Conservation (phyloP, 2,329 filamentous ascomycete genomes). For the Mollisia scopiformis region DNA sequence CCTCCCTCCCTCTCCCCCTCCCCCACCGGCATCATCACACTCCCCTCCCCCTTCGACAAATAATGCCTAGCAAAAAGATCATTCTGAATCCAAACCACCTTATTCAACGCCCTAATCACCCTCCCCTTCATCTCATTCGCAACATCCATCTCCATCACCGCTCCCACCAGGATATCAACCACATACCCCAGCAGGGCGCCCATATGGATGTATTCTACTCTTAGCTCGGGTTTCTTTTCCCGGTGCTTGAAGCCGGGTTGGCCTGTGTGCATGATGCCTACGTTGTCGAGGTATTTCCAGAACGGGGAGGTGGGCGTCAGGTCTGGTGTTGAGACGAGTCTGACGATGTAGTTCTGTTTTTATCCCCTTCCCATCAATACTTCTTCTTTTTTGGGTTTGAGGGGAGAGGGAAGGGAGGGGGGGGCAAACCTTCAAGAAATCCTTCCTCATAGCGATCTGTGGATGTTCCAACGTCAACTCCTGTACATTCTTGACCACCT, state of each 20-base stretch:
- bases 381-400: not conserved
- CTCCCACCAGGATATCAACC: conserved; percentile 77
- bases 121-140: conserved; percentile 70
- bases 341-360: conserved; percentile 70
- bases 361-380: not conserved
- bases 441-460: conserved; percentile 77
- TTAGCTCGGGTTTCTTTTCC: conserved; percentile 46
- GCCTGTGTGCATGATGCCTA: conserved; percentile 84
- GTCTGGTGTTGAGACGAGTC: conserved; percentile 71
- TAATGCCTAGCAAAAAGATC: conserved; percentile 87
- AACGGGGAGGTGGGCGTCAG: conserved; percentile 67
- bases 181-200: conserved; percentile 74
- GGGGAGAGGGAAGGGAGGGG: conserved; percentile 27
- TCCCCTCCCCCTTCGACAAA: conserved; percentile 14
- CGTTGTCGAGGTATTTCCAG: conserved; percentile 84
- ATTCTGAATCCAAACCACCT: conserved; percentile 88
- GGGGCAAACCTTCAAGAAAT: conserved; percentile 56
- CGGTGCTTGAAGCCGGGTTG: conserved; percentile 67
- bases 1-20: not conserved
- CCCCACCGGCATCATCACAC: conserved; percentile 4
- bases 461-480: conserved; percentile 62
- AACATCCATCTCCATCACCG: conserved; percentile 66
- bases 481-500: conserved; percentile 62
- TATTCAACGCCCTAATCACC: conserved; percentile 74
- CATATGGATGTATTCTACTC: conserved; percentile 82